Base-by-base conservation (phyloP, 2,329 filamentous ascomycete species). In the Xylariaceae sp. region DNA sequence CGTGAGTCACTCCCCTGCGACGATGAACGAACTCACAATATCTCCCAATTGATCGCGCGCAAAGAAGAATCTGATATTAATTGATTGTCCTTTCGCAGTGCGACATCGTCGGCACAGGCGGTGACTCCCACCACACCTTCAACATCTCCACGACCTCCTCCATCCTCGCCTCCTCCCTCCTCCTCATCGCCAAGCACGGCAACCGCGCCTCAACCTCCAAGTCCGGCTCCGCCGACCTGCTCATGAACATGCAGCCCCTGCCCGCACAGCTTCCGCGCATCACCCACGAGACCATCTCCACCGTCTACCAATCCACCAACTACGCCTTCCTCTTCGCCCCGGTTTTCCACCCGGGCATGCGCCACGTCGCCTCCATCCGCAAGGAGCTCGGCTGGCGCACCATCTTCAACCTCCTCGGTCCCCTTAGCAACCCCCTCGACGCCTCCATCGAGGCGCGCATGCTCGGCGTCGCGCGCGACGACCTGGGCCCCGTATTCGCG, bases 291-390 rank as follows among this genome's bases (percentile, higher is more conserved):
- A 91, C 88, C 51, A 80, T 97, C 52, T 75, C 83, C 55, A 73
- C 80, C 58, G 85, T 97, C 60, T 97, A 97, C 77, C 80, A 83
- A 53, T 78, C 81, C 59, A 89, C 88, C 63, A 97, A 96, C 77
- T 99, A 97, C 77, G 89, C 89, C 64, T 99, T 99, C 76, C 83
- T 99, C 35, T 97, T 94, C 72, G 94, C 94, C 0, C 93, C 94
- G 45, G 89, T 94, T 66, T 99, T 97, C 81, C 94, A 99, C 76
- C 91, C 92, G 0, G 93, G 92, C 52, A 97, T 97, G 88, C 88
- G 86, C 72, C 88, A 92, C 73, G 92, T 94, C 45, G 91, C 92
- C 3, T 85, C 88, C 1, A 87, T 97, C 64, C 88, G 94, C 63
- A 89, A 86, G 71, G 89, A 95, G 72, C 84, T 99, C 18, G 93